Base-by-base conservation (phyloP, 1,284 basidiomycete genomes). In the Cutaneotrichosporon cyanovorans region DNA sequence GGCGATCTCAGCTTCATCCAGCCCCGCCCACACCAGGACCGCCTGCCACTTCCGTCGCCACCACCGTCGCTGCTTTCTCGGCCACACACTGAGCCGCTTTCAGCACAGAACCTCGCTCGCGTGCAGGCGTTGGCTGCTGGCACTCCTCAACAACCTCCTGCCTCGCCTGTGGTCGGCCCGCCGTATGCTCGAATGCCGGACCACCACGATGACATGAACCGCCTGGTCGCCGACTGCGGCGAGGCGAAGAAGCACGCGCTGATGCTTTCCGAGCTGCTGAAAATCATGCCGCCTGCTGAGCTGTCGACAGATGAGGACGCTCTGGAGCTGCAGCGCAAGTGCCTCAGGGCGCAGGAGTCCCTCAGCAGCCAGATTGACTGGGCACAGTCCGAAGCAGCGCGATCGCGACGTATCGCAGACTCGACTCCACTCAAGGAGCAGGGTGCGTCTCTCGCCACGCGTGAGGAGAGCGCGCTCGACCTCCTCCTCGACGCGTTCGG, bases 301-400 rank as follows among this genome's bases (percentile, higher is more conserved):
- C 32, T 34, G 32, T 34, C 32, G 14, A 15, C 32, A 14, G 16
- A 34, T n/a, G 32, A 14, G 32, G 14, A 15, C 9, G 4, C 20
- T 10, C 59, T 71, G 67, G 69, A 74, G 52, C 70, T 73, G 46
- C 69, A 73, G 51, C 46, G 53, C 4, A 66, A 68, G 39, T 67
- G 67, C 45, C 61, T 74, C 52, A 50, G 58, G 2, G 66, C 65
- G 22, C 68, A 72, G 42, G 66, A 71, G 30, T 62, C 66, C 12
- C 56, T 75, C 34, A 64, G 65, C 1, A 62, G 63, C 30, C 72
- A 74, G 49, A 68, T 75, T 58, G 66, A 64, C 20, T 75, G 74
- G 74, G 73, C 72, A 1, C 65, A 70, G 44, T 66, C 71, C 0
- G 69, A 73, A 50, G 74, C 74, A 3, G 55, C 47, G 46, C 66